Evolutionary conservation across 2,329 filamentous ascomycete genomes (phyloP).

Genomic region (Fusarium tjaetaba): DNA sequence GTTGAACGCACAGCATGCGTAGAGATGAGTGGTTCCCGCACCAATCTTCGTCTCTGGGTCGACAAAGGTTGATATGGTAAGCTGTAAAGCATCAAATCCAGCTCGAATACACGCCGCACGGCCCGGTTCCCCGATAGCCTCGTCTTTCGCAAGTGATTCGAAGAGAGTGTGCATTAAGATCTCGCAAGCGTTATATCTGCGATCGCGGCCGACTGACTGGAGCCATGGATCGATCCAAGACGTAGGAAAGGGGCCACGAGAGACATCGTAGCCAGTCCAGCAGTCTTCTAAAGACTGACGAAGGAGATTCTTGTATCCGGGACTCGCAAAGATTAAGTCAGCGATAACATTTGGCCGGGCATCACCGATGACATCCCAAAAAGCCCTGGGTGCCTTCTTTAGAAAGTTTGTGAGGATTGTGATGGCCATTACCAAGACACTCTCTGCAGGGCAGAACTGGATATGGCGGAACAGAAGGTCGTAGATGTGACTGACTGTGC

Average conservation of each 20-base stretch:
- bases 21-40: constrained; percentile 65
- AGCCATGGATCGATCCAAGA: constrained; percentile 84
- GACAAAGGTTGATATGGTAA: constrained; percentile 66
- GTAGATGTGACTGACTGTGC: constrained; percentile 69
- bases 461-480: constrained; percentile 68
- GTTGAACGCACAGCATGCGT: constrained; percentile 72
- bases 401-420: constrained; percentile 76
- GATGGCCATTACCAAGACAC: constrained; percentile 74
- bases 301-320: constrained; percentile 70
- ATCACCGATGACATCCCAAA: constrained; percentile 88
- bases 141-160: constrained; percentile 66
- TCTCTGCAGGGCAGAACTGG: constrained; percentile 58
- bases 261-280: constrained; percentile 54
- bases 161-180: constrained; percentile 82
- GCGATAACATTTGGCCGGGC: constrained; percentile 82
- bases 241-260: constrained; percentile 71
- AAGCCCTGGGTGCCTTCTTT: constrained; percentile 78
- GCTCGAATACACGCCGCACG: constrained; percentile 70
- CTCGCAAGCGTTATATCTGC: constrained; percentile 82
- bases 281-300: constrained; percentile 64
- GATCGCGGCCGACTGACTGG: constrained; percentile 77
- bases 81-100: constrained; percentile 68
- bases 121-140: constrained; percentile 64
- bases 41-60: constrained; percentile 56
- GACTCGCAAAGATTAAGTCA: constrained; percentile 84